phyloP scores from a whole-genome alignment of 1,139 yeast genomes.

The Saccharomyces hybrid region DNA sequence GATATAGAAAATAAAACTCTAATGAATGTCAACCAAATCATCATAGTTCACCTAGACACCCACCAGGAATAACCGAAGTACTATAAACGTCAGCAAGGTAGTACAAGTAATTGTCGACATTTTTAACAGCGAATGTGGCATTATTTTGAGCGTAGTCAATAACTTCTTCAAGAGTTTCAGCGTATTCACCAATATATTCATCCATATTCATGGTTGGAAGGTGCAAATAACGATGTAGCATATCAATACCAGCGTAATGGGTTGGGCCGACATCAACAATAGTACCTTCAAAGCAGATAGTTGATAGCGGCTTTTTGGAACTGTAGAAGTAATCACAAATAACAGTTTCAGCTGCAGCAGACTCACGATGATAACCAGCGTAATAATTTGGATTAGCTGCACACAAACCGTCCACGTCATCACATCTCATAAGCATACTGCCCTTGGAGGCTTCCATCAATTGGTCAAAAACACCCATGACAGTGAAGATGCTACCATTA shows the following conservation, averaged over 20 bases:
- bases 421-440: conserved; percentile 33
- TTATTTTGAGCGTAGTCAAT: conserved; percentile 23
- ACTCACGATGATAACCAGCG: conserved; percentile 37
- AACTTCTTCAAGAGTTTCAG: conserved; percentile 25
- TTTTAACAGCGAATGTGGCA: conserved; percentile 25
- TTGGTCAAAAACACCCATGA: conserved; percentile 32
- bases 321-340: conserved; percentile 31
- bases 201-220: conserved; percentile 19
- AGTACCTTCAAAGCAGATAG: conserved; percentile 28
- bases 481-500: conserved; percentile 31
- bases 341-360: conserved; percentile 33
- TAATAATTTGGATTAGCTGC: conserved; percentile 27
- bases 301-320: conserved; percentile 22
- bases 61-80: conserved; percentile 18
- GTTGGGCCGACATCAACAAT: conserved; percentile 16
- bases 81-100: conserved; percentile 28
- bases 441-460: conserved; percentile 31
- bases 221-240: conserved; percentile 30
- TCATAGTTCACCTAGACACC: conserved; percentile 11
- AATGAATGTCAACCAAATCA: background rate
- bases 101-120: conserved; percentile 22
- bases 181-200: conserved; percentile 25
- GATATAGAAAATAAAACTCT: background rate
- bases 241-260: conserved; percentile 28
- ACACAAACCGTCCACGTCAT: conserved; percentile 35